A percentile compares a stretch with the other conserved stretches of the same genome.
Conservation (phyloP, 768 basidiomycete species). For the Trametes coccinea region DNA sequence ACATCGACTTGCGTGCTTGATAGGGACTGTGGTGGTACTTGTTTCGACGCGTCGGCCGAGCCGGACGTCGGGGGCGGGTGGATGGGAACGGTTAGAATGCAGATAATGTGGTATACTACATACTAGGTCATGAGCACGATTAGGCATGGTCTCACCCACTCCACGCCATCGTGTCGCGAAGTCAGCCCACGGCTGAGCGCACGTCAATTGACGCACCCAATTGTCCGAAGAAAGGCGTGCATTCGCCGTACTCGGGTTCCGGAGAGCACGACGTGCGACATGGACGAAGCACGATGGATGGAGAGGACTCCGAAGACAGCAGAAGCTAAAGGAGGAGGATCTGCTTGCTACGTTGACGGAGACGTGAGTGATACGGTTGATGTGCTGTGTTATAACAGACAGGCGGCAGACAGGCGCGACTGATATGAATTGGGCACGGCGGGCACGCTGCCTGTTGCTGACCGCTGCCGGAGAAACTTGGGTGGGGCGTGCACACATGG, state of each 20-base stretch:
- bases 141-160: not conserved
- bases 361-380: not conserved
- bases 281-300: not conserved
- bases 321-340: slow-evolving; percentile 1
- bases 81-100: not conserved
- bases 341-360: slow-evolving; percentile 6
- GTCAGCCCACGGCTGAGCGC: not conserved
- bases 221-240: not conserved
- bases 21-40: slow-evolving; percentile 2
- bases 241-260: not conserved
- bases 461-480: slow-evolving; percentile 1
- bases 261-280: too few species aligned
- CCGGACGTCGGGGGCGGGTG: not conserved
- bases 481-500: slow-evolving; percentile 8
- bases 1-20: not conserved
- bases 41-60: slow-evolving; percentile 4
- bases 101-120: not conserved
- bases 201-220: not conserved
- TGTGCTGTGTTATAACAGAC: not conserved
- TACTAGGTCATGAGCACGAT: not conserved
- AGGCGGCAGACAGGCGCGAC: not conserved
- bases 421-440: slow-evolving; percentile 14
- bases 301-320: not conserved
- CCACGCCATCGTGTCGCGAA: not conserved
- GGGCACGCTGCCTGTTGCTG: not conserved